Evolutionary conservation across 2,329 filamentous ascomycete genomes (phyloP).

Genomic region (Colletotrichum eremochloae): DNA sequence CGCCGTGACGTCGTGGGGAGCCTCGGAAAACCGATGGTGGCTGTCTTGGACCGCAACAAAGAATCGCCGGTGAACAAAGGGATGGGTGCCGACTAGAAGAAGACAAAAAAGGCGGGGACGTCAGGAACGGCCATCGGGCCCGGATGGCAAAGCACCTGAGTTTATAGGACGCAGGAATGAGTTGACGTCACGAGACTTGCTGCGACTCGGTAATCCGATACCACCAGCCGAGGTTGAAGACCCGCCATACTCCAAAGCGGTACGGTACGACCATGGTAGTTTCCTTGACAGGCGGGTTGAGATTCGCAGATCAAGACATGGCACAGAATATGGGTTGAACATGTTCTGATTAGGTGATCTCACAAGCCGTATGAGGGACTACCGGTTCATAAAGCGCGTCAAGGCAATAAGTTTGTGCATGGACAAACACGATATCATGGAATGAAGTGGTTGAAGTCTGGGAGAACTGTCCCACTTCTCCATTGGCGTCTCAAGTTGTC

Average conservation of each 20-base stretch:
- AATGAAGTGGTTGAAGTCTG: conserved; percentile 5
- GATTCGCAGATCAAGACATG: neutral
- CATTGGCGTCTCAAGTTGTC: neutral
- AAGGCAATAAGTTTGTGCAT: too few relatives aligned
- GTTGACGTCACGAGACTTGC: conserved; percentile 17
- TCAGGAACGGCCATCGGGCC: neutral
- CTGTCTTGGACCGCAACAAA: neutral
- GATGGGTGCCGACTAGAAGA: too few relatives aligned
- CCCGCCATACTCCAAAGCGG: neutral
- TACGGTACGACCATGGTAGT: neutral
- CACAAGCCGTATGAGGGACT: neutral
- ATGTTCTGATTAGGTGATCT: neutral
- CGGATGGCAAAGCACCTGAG: neutral
- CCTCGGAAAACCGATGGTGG: neutral
- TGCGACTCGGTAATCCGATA: conserved; percentile 2
- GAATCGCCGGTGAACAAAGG: neutral
- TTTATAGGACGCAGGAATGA: neutral
- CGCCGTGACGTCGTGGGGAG: neutral
- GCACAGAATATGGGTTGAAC: neutral
- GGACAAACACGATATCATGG: neutral
- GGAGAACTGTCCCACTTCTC: neutral
- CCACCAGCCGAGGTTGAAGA: neutral
- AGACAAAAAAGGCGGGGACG: neutral
- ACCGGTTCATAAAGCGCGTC: neutral
- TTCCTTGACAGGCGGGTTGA: neutral